Conservation (phyloP, 73 alveolate genomes). For the Paramecium pentaurelia region DNA sequence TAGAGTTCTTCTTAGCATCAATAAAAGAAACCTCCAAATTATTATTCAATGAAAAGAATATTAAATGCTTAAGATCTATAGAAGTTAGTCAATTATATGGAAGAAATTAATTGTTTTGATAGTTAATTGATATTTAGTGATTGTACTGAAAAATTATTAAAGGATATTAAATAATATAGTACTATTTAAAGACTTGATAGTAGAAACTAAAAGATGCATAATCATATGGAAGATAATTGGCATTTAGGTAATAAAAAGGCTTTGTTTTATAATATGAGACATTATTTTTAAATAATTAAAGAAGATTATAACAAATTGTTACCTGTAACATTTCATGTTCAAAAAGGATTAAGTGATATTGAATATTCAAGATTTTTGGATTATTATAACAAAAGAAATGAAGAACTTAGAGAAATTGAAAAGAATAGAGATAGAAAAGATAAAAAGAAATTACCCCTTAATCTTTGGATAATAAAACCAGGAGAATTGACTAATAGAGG, state of each 20-base stretch:
- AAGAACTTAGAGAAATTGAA: slow-evolving; percentile 47
- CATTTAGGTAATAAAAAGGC: slow-evolving; percentile 82
- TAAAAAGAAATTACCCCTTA: slow-evolving; percentile 19
- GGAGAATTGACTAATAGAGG: slow-evolving; percentile 94
- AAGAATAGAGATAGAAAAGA: slow-evolving; percentile 19
- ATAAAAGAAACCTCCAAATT: background rate
- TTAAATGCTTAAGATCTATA: background rate
- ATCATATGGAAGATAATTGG: slow-evolving; percentile 74
- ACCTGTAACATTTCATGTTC: slow-evolving; percentile 83
- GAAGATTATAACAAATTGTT: slow-evolving; percentile 69
- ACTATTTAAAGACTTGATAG: background rate
- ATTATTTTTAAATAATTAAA: slow-evolving; percentile 67
- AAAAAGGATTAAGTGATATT: slow-evolving; percentile 67
- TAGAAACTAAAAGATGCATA: slow-evolving; percentile 38
- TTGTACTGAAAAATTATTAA: background rate
- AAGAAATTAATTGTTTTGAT: background rate
- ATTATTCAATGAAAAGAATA: background rate
- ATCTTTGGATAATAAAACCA: slow-evolving; percentile 88
- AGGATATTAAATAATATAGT: slow-evolving; percentile 5
- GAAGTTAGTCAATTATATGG: background rate
- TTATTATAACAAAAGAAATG: slow-evolving; percentile 49
- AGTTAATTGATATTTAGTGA: slow-evolving; percentile 22
- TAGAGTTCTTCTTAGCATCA: background rate
- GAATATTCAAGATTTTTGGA: slow-evolving; percentile 64
- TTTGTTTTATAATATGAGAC: slow-evolving; percentile 79